Evolutionary conservation across 768 basidiomycete species (phyloP).

Genomic region (Tremella yokohamensis): DNA sequence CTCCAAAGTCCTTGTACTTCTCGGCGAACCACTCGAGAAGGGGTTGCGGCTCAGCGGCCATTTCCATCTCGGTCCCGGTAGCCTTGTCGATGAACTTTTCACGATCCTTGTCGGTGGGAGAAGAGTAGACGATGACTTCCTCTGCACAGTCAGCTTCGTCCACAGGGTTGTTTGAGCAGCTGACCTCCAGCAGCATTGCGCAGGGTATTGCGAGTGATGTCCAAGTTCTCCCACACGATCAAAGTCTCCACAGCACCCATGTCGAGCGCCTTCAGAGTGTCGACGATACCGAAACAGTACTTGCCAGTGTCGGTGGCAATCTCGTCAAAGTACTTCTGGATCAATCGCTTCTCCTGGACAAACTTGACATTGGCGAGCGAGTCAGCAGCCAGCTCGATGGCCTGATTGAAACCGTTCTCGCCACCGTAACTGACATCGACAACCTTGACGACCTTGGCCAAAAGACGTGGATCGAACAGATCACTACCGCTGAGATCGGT

Average conservation of each 20-base stretch:
- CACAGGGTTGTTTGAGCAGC: neutral
- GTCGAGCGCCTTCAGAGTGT: constrained; percentile 93
- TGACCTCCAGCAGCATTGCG: constrained; percentile 87
- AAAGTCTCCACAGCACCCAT: constrained; percentile 94
- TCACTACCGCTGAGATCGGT: constrained; percentile 94
- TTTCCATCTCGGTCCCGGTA: constrained; percentile 94
- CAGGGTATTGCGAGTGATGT: constrained; percentile 78
- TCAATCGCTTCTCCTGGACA: constrained; percentile 96
- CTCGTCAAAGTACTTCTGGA: constrained; percentile 98
- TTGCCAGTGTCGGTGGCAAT: constrained; percentile 95
- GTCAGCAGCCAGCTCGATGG: constrained; percentile 94
- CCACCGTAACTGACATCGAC: constrained; percentile 99
- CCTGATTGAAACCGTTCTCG: constrained; percentile 99
- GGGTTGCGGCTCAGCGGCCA: constrained; percentile 70
- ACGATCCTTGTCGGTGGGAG: constrained; percentile 76
- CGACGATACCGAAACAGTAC: constrained; percentile 96
- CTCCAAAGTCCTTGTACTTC: constrained; percentile 96
- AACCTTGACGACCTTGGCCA: constrained; percentile 89
- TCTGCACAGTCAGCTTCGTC: constrained; percentile 55
- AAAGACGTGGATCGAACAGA: constrained; percentile 87
- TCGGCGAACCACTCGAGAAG: constrained; percentile 98
- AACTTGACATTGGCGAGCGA: constrained; percentile 98
- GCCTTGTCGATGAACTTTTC: constrained; percentile 95
- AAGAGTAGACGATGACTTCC: constrained; percentile 74
- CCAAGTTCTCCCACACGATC: constrained; percentile 97